Evolutionary conservation across 2,329 filamentous ascomycete genomes (phyloP).

Genomic region (Aspergillus piperis): DNA sequence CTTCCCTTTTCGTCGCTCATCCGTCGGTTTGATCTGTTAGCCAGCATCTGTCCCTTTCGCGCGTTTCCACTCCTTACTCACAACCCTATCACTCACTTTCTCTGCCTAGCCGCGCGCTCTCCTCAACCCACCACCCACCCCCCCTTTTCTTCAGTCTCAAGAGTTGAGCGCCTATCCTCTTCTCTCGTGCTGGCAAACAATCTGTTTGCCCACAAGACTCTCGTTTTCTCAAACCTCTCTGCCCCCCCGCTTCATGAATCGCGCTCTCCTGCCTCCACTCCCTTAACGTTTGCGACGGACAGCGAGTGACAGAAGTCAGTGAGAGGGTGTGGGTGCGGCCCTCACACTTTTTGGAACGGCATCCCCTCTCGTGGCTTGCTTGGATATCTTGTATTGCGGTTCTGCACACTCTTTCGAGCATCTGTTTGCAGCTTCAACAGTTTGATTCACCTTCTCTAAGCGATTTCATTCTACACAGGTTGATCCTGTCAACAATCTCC

Average conservation of each 20-base stretch:
- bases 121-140: background rate
- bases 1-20: background rate
- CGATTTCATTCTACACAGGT: slow-evolving; percentile 26
- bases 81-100: background rate
- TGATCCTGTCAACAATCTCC: slow-evolving; percentile 29
- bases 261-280: background rate
- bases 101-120: background rate
- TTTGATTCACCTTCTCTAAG: background rate
- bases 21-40: background rate
- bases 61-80: background rate
- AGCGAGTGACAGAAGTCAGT: slow-evolving; percentile 2
- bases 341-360: background rate
- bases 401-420: background rate
- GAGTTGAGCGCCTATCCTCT: background rate
- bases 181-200: background rate
- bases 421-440: background rate
- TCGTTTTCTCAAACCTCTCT: background rate
- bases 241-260: background rate
- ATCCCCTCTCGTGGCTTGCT: background rate
- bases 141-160: background rate
- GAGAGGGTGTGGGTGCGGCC: background rate
- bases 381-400: background rate
- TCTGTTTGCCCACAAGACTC: background rate
- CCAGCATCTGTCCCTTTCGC: background rate
- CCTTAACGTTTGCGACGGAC: background rate